phyloP scores from a whole-genome alignment of 2,329 filamentous ascomycete species.

The Fusarium buharicum region DNA sequence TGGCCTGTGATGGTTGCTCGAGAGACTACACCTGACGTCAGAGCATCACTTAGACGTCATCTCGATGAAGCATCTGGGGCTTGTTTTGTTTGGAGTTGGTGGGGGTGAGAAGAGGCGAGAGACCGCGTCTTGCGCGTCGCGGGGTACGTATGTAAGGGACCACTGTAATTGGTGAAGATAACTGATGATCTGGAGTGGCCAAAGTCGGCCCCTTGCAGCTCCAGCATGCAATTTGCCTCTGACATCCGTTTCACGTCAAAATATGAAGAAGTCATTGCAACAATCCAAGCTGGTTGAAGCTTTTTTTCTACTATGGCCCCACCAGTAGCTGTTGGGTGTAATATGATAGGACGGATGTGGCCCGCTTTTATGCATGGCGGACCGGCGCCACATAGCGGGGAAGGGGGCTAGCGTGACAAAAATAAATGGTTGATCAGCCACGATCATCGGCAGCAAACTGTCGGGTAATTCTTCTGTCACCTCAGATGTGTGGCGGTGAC shows the following conservation, averaged over 20 bases:
- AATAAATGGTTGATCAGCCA: too few species aligned
- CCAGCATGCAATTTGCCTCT: neutral
- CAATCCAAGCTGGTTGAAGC: neutral
- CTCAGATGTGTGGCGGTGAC: slow-evolving; percentile 31
- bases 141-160: slow-evolving; percentile 9
- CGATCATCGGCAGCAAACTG: too few species aligned
- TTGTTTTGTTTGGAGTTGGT: slow-evolving; percentile 21
- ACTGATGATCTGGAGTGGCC: neutral
- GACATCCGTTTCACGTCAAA: too few species aligned
- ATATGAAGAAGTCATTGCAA: too few species aligned
- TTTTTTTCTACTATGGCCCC: slow-evolving; percentile 8
- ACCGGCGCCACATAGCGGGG: slow-evolving; percentile 33
- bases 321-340: slow-evolving; percentile 6
- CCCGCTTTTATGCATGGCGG: neutral
- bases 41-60: slow-evolving; percentile 35
- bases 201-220: slow-evolving; percentile 21
- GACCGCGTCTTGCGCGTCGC: slow-evolving; percentile 32
- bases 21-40: slow-evolving; percentile 31
- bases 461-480: too few species aligned
- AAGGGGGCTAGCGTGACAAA: neutral
- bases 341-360: neutral
- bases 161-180: neutral
- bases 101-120: slow-evolving; percentile 10
- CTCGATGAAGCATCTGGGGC: slow-evolving; percentile 13
- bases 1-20: slow-evolving; percentile 32